Percentiles rank a stretch among this genome's conserved stretches.
These are phyloP conservation scores for Ricinus communis DNA, from an alignment of 345 rosid genomes.

Conservation along the genomic window DNA sequence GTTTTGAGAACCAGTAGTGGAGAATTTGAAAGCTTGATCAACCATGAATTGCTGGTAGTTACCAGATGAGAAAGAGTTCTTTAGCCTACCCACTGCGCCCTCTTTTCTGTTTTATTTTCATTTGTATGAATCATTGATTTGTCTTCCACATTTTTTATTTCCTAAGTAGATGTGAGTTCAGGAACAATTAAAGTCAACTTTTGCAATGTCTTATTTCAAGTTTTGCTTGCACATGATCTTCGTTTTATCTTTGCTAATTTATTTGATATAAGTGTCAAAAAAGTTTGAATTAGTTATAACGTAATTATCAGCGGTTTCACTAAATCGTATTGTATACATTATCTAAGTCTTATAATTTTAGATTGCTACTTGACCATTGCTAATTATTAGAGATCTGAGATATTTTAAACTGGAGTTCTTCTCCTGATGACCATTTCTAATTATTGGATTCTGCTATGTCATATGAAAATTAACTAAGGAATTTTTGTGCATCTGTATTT, in stretches of 20 bases:
- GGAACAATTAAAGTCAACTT: background rate
- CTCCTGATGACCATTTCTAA: background rate
- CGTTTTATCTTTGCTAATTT: too few species aligned
- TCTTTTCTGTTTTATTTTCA: too few species aligned
- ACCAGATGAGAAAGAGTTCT: background rate
- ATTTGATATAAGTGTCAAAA: background rate
- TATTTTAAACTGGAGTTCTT: background rate
- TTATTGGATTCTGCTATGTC: too few species aligned
- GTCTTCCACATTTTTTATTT: background rate
- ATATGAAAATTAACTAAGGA: too few species aligned
- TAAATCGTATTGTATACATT: background rate
- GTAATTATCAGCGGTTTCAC: background rate
- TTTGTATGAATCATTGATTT: background rate
- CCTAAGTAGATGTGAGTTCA: background rate
- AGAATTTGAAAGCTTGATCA: background rate
- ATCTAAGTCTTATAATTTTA: background rate
- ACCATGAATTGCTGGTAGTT: background rate
- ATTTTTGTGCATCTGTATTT: background rate
- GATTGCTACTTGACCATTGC: background rate
- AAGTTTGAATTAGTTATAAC: background rate
- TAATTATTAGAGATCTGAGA: background rate
- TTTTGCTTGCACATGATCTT: too few species aligned
- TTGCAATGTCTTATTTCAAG: too few species aligned
- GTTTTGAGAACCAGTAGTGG: background rate
- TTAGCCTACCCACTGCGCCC: too few species aligned